phyloP scores from a whole-genome alignment of 164 flowering plant species.

The Magnolia sinica region DNA sequence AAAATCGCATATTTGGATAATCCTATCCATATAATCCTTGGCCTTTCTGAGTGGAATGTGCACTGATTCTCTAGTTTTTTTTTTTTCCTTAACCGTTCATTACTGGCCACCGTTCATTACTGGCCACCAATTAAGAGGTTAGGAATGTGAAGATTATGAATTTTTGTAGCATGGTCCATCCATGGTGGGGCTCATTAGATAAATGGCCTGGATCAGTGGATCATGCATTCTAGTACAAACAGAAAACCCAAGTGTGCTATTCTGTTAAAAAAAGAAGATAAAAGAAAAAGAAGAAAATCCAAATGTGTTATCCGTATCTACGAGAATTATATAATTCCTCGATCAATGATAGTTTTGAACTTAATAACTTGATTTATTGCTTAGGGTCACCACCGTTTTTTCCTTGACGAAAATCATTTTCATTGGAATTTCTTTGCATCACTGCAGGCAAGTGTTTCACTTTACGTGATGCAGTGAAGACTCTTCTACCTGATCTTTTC shows the following conservation, averaged over 20 bases:
- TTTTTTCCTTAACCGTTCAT: no score
- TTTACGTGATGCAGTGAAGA: slow-evolving; percentile 61
- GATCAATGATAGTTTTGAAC: neutral
- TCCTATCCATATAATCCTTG: no score
- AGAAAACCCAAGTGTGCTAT: neutral
- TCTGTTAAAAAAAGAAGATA: neutral
- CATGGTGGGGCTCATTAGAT: neutral
- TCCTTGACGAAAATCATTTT: neutral
- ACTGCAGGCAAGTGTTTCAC: slow-evolving; percentile 71
- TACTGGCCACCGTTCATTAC: neutral
- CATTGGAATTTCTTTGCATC: neutral
- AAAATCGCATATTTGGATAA: no score
- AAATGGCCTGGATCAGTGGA: neutral
- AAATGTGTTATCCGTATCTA: neutral
- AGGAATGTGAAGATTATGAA: neutral
- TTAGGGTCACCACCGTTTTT: neutral
- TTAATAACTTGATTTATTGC: neutral
- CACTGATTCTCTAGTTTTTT: neutral
- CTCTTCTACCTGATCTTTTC: slow-evolving; percentile 63
- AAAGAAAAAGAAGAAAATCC: neutral
- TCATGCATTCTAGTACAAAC: neutral
- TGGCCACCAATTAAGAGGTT: neutral
- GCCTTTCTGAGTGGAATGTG: no score
- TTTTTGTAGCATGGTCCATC: neutral
- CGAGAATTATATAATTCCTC: neutral